These are phyloP conservation scores for Cryptococcus jaspeensis DNA, from an alignment of 1,284 basidiomycete genomes.

Conservation along the genomic window DNA sequence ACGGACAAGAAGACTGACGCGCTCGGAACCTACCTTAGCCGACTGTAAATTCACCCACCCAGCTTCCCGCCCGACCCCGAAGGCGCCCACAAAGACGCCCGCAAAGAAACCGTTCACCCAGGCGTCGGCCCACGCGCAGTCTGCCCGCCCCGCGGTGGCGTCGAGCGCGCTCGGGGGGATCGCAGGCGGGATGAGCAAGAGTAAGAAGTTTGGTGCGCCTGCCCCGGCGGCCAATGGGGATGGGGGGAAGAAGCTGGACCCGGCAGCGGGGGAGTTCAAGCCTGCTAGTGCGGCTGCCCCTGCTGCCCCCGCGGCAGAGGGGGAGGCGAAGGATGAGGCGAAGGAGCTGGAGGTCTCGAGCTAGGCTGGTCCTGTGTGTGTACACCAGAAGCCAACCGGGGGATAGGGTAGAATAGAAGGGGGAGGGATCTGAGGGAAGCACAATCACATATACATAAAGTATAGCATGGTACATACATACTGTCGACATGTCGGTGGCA, in stretches of 20 bases:
- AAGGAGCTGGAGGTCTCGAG: constrained; percentile 24
- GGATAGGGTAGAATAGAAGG: too few species aligned
- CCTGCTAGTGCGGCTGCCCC: constrained; percentile 18
- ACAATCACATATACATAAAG: too few species aligned
- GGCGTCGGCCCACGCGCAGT: too few species aligned
- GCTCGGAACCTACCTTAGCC: constrained; percentile 19
- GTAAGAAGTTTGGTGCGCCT: constrained; percentile 33
- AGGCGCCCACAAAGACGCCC: not conserved
- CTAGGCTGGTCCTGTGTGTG: too few species aligned
- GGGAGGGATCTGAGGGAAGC: too few species aligned
- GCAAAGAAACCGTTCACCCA: constrained; percentile 8
- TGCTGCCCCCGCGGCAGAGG: too few species aligned
- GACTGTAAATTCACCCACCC: constrained; percentile 45
- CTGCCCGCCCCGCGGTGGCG: too few species aligned
- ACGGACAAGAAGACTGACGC: too few species aligned
- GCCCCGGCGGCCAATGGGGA: not conserved
- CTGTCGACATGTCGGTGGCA: too few species aligned
- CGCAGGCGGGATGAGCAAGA: constrained; percentile 30
- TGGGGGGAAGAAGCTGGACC: constrained; percentile 23
- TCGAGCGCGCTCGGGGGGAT: not conserved
- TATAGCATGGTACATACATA: too few species aligned
- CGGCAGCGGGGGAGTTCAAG: constrained; percentile 36
- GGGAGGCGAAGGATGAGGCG: too few species aligned
- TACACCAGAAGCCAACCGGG: too few species aligned
- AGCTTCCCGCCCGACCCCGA: constrained; percentile 27